Evolutionary conservation across 306 rosid species (phyloP).

Genomic region (Glycine latifolia): DNA sequence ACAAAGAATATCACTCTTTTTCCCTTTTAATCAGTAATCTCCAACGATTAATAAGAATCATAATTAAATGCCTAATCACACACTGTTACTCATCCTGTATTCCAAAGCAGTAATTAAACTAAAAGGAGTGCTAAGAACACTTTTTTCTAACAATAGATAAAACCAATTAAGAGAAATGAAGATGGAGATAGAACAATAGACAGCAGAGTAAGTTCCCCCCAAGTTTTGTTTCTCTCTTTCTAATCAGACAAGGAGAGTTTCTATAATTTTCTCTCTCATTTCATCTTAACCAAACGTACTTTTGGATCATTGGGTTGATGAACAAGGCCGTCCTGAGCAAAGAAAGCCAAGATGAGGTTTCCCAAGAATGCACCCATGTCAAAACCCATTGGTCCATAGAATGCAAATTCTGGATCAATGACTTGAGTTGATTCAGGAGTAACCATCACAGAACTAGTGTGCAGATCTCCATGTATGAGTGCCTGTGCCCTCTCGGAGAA

Average conservation of each 20-base stretch:
- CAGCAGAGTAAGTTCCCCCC: no score
- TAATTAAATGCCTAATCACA: neutral
- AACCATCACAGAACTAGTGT: slow-evolving; percentile 84
- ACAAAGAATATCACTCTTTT: neutral
- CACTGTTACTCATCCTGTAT: neutral
- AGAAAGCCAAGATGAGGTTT: slow-evolving; percentile 79
- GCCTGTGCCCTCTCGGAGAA: slow-evolving; percentile 80
- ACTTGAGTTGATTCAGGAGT: slow-evolving; percentile 75
- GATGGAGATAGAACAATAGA: no score
- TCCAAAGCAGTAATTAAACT: neutral
- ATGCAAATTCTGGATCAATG: slow-evolving; percentile 84
- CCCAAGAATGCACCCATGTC: slow-evolving; percentile 83
- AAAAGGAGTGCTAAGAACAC: no score
- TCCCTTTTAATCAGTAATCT: neutral
- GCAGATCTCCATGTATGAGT: slow-evolving; percentile 82
- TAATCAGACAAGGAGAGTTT: neutral
- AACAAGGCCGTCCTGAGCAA: slow-evolving; percentile 82
- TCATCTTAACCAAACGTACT: slow-evolving; percentile 43
- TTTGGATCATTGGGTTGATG: slow-evolving; percentile 60
- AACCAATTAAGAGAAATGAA: neutral
- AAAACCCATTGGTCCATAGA: slow-evolving; percentile 88
- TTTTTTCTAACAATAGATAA: neutral
- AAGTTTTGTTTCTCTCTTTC: neutral
- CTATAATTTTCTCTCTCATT: neutral
- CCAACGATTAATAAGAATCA: neutral